Percentiles rank a stretch among this genome's conserved stretches.
Evolutionary conservation across 176 grass and related monocot genomes (phyloP).

Genomic region (Oryza brachyantha): DNA sequence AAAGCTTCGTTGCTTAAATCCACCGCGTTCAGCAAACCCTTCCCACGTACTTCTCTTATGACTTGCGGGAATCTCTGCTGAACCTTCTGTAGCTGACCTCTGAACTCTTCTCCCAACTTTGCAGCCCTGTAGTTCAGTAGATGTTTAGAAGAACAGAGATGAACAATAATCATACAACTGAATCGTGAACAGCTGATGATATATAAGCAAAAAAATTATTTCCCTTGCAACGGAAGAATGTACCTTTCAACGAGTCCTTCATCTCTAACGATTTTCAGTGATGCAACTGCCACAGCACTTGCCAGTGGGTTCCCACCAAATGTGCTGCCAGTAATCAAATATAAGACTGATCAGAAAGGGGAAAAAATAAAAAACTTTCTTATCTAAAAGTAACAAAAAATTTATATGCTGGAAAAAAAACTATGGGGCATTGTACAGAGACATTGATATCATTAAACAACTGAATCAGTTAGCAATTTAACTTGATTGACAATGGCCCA

Average conservation of each 20-base stretch:
- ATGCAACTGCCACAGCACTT: slow-evolving; percentile 89
- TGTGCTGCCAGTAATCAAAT: slow-evolving; percentile 57
- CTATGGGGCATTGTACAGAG: neutral
- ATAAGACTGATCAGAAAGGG: slow-evolving; percentile 8
- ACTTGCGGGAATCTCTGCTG: slow-evolving; percentile 72
- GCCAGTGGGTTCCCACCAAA: slow-evolving; percentile 96
- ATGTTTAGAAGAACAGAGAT: neutral
- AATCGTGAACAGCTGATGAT: neutral
- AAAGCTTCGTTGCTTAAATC: slow-evolving; percentile 67
- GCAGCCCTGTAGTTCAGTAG: slow-evolving; percentile 52
- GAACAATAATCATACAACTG: neutral
- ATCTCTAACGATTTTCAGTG: slow-evolving; percentile 79
- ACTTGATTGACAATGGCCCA: slow-evolving; percentile 5
- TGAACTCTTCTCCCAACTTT: slow-evolving; percentile 66
- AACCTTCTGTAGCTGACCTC: slow-evolving; percentile 60
- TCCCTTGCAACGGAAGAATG: slow-evolving; percentile 9
- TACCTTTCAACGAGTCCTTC: slow-evolving; percentile 90
- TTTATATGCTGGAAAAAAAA: neutral
- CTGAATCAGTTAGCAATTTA: neutral
- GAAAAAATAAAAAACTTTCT: neutral
- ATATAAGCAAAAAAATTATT: neutral
- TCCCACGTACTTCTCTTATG: slow-evolving; percentile 80
- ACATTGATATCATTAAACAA: neutral
- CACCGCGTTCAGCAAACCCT: slow-evolving; percentile 87
- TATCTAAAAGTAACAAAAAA: neutral